These are phyloP conservation scores for Ceratocystis diversiconidia DNA, from an alignment of 2,329 filamentous ascomycete genomes.

Conservation along the genomic window DNA sequence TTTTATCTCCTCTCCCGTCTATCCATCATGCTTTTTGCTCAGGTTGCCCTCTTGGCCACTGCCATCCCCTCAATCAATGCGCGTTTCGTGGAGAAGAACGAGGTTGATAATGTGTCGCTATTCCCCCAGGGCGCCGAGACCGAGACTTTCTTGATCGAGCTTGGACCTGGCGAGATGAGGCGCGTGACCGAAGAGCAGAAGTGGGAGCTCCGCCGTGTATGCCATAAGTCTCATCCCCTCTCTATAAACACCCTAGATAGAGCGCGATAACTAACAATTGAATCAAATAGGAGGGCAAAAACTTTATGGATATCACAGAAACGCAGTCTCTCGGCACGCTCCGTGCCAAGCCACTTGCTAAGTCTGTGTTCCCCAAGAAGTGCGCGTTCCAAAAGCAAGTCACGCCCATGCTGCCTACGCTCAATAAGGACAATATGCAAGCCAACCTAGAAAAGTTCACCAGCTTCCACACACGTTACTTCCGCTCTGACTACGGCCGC, in stretches of 20 bases:
- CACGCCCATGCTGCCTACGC: conserved; percentile 47
- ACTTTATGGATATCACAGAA: conserved; percentile 91
- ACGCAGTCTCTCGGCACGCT: conserved; percentile 39
- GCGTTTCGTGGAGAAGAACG: conserved; percentile 37
- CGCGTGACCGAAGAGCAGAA: conserved; percentile 94
- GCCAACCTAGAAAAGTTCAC: conserved; percentile 65
- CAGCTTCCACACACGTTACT: conserved; percentile 69
- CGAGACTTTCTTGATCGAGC: conserved; percentile 63
- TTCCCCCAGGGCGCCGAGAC: conserved; percentile 28
- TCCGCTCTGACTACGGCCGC: conserved; percentile 61
- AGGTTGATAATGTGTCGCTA: conserved; percentile 38
- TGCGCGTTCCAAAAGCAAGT: conserved; percentile 52
- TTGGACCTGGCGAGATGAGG: conserved; percentile 65
- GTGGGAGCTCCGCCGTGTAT: conserved; percentile 73
- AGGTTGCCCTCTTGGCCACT: conserved; percentile 38
- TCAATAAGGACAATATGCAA: conserved; percentile 64
- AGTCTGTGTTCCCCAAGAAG: conserved; percentile 51
- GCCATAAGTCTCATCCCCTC: conserved; percentile 22
- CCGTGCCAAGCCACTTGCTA: conserved; percentile 24
- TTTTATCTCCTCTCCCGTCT: background rate
- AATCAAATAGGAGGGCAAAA: conserved; percentile 51
- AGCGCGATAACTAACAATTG: too few species aligned
- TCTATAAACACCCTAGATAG: too few species aligned
- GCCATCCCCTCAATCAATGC: conserved; percentile 41
- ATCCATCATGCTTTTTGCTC: conserved; percentile 37